Base-by-base conservation (phyloP, 306 rosid genomes). In the Rosa multiflora region DNA sequence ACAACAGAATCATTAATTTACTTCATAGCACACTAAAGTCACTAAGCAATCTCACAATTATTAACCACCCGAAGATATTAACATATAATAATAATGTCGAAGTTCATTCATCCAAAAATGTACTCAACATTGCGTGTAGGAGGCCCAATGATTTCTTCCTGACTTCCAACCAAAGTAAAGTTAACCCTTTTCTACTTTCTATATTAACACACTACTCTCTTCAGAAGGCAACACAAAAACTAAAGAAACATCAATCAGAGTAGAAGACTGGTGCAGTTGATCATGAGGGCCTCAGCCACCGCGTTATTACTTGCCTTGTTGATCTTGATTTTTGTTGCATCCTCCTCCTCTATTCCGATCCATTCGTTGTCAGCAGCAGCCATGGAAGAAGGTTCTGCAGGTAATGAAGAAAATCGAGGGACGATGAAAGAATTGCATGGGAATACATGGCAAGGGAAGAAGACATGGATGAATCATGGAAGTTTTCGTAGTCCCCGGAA, bases 101-200 rank as follows among this genome's bases (percentile, higher is more conserved):
- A 10, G 2, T 21, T 70, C 6, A 70, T 23, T 18, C 39, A 70
- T 70, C 32, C 14, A 49, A 21, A 72, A 21, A 72, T 51, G 63
- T 23, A 49, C 59, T 14, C 61, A 13, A 61, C 76, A 68, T 61
- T 43, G 49, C 77, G 88, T 81, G 85, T 67, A 26, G 39, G 40
- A 51, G 79, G 76, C 58, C 82, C 40, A 80, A 85, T 87, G 75
- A 90, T 86, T 85, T 43, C 77, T 71, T 67, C 62, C 72, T 91
- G 86, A 84, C 97, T 89, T 91, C 83, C 73, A 40, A 79, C 48
- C 86, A 86, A 89, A 89, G 97, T 92, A 91, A 91, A 88, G 89
- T 78, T 49, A 72, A 2, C 70, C 76, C n/a, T 12, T 43, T n/a
- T 51, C 71, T 43, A 43, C 32, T 11, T 29, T 18, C 40, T 49